phyloP scores from a whole-genome alignment of 2,329 filamentous ascomycete genomes.

The Penicillium glabrum region DNA sequence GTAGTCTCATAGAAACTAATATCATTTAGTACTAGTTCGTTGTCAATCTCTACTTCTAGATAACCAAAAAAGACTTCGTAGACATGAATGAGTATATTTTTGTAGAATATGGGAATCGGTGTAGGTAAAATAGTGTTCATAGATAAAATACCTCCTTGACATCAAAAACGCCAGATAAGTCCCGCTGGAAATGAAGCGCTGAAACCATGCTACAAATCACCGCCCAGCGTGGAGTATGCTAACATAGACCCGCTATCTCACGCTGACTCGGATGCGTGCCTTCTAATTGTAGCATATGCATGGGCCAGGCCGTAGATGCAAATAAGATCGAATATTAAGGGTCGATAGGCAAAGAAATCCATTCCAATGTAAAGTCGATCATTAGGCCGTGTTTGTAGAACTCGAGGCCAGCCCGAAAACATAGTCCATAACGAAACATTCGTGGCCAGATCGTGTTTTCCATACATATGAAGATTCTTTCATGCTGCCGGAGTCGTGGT shows the following conservation, averaged over 20 bases:
- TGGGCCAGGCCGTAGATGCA: constrained; percentile 10
- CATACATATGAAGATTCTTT: neutral
- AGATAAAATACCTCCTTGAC: constrained; percentile 3
- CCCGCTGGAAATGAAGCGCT: constrained; percentile 20
- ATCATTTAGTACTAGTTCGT: neutral
- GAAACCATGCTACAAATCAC: constrained; percentile 20
- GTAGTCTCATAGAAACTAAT: neutral
- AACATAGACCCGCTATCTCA: constrained; percentile 11
- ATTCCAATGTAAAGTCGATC: neutral
- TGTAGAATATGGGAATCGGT: neutral
- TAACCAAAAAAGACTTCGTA: neutral
- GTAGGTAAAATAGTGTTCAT: neutral
- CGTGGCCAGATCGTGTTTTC: neutral
- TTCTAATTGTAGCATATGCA: constrained; percentile 12
- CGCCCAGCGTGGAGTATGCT: constrained; percentile 16
- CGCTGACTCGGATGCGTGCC: constrained; percentile 8
- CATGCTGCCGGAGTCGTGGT: constrained; percentile 14
- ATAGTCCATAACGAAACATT: neutral
- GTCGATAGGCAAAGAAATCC: neutral
- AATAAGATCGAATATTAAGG: constrained; percentile 15
- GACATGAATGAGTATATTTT: neutral
- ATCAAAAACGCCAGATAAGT: constrained; percentile 18
- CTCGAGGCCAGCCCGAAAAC: constrained; percentile 23
- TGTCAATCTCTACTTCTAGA: neutral
- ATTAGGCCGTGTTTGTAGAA: neutral